Base-by-base conservation (phyloP, 1,139 yeast genomes). In the Sugiyamaella pinicola region DNA sequence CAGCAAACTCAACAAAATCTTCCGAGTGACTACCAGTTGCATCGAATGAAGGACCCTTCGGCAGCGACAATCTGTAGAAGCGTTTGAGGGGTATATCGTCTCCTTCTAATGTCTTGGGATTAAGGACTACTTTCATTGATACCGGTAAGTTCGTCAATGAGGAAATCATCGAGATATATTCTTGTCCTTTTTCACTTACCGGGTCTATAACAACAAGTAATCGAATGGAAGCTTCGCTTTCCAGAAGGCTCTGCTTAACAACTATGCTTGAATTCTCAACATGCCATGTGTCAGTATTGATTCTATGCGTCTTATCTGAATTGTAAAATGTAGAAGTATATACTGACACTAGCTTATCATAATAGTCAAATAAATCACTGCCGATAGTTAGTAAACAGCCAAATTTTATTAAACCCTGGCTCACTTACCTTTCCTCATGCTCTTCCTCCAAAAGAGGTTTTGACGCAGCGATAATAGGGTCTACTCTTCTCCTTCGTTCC, bases 161-260 rank as follows among this genome's bases (percentile, higher is more conserved):
- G n/a, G 74, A 74, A 3, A 82, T 68, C 17, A 85, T 65, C 0
- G 84, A 71, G 0, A 85, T 61, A 19, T 83, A 63, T 51, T 80
- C 81, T 63, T 88, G 97, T 0, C 96, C 79, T 21, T 73, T 64
- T 59, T 85, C 89, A 54, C 80, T 79, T 4, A 83, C 67, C 1
- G 98, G 98, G 66, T 93, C 91, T 39, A 87, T 61, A 1, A 87
- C 71, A 1, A 86, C 73, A 5, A 81, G 69, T 2, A 91, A 64
- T 55, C 84, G 84, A 17, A 72, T 50, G 8, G 33, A 33, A 12
- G 56, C 39, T 4, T 69, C 58, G 22, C 52, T 47, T 8, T 55
- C 54, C 45, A 51, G 51, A 7, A 50, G 51, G 4, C 66, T 67
- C 8, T 57, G 56, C 52, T 49, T 61, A 47, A 70, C 56, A 15